Evolutionary conservation across 352 stramenopile species (phyloP).

Genomic region (Globisporangium echinulatum): DNA sequence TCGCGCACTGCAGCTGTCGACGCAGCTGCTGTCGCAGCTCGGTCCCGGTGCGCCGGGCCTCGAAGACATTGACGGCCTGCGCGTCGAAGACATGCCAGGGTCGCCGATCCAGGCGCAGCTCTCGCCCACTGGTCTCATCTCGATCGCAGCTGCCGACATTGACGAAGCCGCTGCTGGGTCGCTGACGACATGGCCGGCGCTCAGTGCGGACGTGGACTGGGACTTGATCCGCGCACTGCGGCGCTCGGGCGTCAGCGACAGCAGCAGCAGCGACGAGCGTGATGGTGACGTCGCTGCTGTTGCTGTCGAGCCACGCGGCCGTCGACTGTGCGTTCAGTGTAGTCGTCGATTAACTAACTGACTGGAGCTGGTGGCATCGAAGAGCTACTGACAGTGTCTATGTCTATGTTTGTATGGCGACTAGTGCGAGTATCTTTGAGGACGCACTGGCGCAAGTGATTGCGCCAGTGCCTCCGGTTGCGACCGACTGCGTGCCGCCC

Average conservation of each 20-base stretch:
- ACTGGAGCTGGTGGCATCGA: too few species aligned
- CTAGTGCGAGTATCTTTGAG: conserved; percentile 13
- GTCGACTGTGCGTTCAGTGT: conserved; percentile 2
- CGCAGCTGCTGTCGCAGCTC: conserved; percentile 26
- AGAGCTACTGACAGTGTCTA: not conserved
- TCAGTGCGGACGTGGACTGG: conserved; percentile 50
- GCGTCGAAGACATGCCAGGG: conserved; percentile 38
- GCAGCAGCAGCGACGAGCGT: too few species aligned
- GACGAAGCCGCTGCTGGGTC: conserved; percentile 44
- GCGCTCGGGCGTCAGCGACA: conserved; percentile 5
- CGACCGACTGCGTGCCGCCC: conserved; percentile 2
- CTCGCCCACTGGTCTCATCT: conserved; percentile 72
- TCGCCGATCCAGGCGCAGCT: conserved; percentile 48
- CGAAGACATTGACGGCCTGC: conserved; percentile 36
- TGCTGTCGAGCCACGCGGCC: conserved; percentile 1
- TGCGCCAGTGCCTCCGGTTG: conserved; percentile 16
- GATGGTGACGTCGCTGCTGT: not conserved
- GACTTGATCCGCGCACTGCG: conserved; percentile 60
- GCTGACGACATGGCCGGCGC: conserved; percentile 9
- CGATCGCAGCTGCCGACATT: conserved; percentile 77
- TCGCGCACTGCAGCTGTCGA: conserved; percentile 12
- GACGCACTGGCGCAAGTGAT: conserved; percentile 15
- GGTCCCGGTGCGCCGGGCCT: conserved; percentile 36
- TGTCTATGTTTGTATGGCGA: not conserved
- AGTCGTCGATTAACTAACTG: too few species aligned